phyloP scores from a whole-genome alignment of 129 eudicot species.

The Apium graveolens region DNA sequence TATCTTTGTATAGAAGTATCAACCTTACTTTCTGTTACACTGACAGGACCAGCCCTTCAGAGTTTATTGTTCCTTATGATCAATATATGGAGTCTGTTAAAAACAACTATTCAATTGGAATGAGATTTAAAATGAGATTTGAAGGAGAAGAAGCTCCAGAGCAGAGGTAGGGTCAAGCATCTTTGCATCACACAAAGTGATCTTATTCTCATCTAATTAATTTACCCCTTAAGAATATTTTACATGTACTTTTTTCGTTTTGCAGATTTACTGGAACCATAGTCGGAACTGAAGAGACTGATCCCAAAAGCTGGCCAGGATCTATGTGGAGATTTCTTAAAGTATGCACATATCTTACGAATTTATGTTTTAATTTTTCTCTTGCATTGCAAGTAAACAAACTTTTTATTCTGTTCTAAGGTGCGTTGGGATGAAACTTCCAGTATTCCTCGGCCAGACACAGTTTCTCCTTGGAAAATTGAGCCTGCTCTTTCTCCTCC shows the following conservation, averaged over 20 bases:
- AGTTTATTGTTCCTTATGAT: constrained; percentile 82
- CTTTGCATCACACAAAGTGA: neutral
- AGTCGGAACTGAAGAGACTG: constrained; percentile 78
- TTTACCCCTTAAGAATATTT: neutral
- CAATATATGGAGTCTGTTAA: constrained; percentile 88
- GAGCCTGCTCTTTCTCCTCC: constrained; percentile 92
- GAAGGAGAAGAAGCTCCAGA: constrained; percentile 99
- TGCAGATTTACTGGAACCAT: constrained; percentile 89
- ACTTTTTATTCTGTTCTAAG: constrained; percentile 18
- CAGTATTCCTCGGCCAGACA: constrained; percentile 78
- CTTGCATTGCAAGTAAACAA: constrained; percentile 4
- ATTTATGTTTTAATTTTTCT: constrained; percentile 7
- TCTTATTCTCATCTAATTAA: neutral
- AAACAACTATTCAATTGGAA: constrained; percentile 83
- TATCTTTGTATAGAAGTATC: neutral
- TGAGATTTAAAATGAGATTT: constrained; percentile 96
- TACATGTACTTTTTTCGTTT: neutral
- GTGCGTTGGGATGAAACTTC: constrained; percentile 98
- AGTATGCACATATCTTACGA: constrained; percentile 27
- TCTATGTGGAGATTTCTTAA: constrained; percentile 91
- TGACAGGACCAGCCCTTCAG: constrained; percentile 90
- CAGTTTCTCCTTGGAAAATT: constrained; percentile 94
- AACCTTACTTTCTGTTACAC: neutral
- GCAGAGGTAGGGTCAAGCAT: constrained; percentile 52
- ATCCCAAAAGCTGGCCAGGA: constrained; percentile 64